These are phyloP conservation scores for Aspergillus sergii DNA, from an alignment of 2,329 filamentous ascomycete genomes.

Conservation along the genomic window DNA sequence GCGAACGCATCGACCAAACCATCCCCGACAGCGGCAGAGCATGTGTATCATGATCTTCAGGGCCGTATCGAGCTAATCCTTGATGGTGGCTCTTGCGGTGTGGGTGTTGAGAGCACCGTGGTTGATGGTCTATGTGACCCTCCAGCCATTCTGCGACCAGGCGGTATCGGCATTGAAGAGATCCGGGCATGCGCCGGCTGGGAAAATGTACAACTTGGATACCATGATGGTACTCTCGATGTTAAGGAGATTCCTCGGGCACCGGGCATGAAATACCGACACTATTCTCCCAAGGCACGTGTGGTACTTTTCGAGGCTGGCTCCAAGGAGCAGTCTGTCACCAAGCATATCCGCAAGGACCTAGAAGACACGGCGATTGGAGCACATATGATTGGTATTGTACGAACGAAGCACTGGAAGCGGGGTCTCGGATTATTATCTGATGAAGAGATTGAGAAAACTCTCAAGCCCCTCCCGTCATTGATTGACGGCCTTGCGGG, in stretches of 20 bases:
- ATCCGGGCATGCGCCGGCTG: conserved; percentile 75
- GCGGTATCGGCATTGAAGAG: conserved; percentile 82
- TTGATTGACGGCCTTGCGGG: conserved; percentile 28
- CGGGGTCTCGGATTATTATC: conserved; percentile 32
- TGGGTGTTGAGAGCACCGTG: conserved; percentile 96
- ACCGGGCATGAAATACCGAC: conserved; percentile 98
- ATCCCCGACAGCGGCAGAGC: conserved; percentile 85
- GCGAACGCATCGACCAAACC: conserved; percentile 94
- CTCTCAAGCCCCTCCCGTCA: conserved; percentile 25
- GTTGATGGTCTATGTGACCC: conserved; percentile 85
- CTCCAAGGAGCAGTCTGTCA: conserved; percentile 29
- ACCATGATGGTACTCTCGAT: conserved; percentile 72
- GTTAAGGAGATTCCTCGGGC: conserved; percentile 72
- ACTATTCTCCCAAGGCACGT: conserved; percentile 88
- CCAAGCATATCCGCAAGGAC: conserved; percentile 37
- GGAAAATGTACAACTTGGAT: conserved; percentile 75
- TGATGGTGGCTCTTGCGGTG: conserved; percentile 81
- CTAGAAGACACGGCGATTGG: conserved; percentile 33
- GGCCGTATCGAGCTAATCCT: conserved; percentile 84
- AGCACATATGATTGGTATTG: conserved; percentile 39
- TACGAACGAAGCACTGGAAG: conserved; percentile 42
- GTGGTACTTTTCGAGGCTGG: conserved; percentile 79
- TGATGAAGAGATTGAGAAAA: conserved; percentile 24
- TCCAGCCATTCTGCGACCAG: conserved; percentile 80
- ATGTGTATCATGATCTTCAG: conserved; percentile 82